These are phyloP conservation scores for Lipomyces chichibuensis DNA, from an alignment of 805 yeast species.

Conservation along the genomic window DNA sequence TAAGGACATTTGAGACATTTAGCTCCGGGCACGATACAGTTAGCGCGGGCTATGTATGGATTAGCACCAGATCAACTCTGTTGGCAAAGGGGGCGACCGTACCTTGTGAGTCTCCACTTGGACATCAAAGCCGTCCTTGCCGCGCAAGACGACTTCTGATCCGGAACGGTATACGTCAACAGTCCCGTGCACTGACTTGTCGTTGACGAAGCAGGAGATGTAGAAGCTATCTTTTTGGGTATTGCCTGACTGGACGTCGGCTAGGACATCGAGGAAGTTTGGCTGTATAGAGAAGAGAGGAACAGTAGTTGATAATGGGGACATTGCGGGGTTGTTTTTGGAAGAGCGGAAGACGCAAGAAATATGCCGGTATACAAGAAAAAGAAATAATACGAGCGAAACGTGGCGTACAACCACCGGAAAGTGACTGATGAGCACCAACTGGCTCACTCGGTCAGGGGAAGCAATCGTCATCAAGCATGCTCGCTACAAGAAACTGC, in stretches of 20 bases:
- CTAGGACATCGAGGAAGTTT: constrained; percentile 50
- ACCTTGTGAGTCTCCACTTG: constrained; percentile 15
- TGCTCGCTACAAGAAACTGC: no score
- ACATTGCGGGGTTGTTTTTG: constrained; percentile 10
- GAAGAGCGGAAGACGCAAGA: background rate
- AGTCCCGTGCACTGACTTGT: constrained; percentile 41
- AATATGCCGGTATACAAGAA: background rate
- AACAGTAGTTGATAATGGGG: constrained; percentile 22
- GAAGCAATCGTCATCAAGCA: background rate
- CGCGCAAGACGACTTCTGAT: constrained; percentile 17
- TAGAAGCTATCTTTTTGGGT: constrained; percentile 48
- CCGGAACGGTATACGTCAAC: constrained; percentile 39
- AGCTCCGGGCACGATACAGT: constrained; percentile 14
- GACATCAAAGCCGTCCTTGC: constrained; percentile 30
- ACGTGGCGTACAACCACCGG: background rate
- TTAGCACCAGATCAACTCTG: background rate
- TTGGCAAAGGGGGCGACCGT: background rate
- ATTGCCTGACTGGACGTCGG: constrained; percentile 44
- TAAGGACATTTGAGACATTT: constrained; percentile 11
- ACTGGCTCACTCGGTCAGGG: background rate
- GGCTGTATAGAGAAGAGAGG: constrained; percentile 50
- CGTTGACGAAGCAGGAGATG: constrained; percentile 44
- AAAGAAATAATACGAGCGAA: background rate
- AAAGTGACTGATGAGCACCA: no score
- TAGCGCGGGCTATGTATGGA: background rate